These are phyloP conservation scores for Micractinium conductrix DNA, from an alignment of 139 green algal species.

Conservation along the genomic window DNA sequence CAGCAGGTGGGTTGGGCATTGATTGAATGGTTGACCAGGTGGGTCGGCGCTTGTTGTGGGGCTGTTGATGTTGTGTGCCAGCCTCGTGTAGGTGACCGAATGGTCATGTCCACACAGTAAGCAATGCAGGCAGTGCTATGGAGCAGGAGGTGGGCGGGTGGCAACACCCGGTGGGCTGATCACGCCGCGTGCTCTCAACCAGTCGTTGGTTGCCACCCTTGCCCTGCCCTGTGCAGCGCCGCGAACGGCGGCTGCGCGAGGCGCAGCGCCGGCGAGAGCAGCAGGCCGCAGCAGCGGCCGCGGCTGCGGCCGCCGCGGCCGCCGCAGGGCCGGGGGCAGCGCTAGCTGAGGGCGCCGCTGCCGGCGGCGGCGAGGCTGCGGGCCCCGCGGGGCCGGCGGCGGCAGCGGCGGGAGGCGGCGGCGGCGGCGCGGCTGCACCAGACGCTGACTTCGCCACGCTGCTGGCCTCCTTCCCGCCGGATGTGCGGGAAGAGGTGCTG, in stretches of 20 bases:
- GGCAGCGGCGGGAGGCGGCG: not conserved
- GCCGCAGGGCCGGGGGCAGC: not conserved
- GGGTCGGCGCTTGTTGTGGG: no score
- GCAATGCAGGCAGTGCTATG: no score
- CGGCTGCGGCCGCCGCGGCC: constrained; percentile 18
- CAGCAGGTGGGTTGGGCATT: constrained; percentile 80
- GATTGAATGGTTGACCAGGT: no score
- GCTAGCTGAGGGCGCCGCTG: not conserved
- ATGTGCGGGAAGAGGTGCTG: constrained; percentile 88
- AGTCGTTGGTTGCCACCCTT: not conserved
- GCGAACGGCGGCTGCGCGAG: constrained; percentile 38
- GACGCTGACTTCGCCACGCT: constrained; percentile 88
- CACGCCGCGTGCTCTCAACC: no score
- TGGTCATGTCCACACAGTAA: no score
- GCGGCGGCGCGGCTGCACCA: constrained; percentile 5
- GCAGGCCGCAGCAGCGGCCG: constrained; percentile 26
- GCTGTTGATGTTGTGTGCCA: no score
- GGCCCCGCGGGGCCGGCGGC: not conserved
- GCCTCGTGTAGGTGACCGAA: no score
- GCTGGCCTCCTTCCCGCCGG: constrained; percentile 87
- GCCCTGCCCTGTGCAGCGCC: not conserved
- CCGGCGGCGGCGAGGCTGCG: not conserved
- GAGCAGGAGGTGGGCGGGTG: no score
- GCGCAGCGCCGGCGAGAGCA: constrained; percentile 10
- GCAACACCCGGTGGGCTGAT: no score